These are phyloP conservation scores for Fusarium pininemorale DNA, from an alignment of 2,329 filamentous ascomycete species.

Conservation along the genomic window DNA sequence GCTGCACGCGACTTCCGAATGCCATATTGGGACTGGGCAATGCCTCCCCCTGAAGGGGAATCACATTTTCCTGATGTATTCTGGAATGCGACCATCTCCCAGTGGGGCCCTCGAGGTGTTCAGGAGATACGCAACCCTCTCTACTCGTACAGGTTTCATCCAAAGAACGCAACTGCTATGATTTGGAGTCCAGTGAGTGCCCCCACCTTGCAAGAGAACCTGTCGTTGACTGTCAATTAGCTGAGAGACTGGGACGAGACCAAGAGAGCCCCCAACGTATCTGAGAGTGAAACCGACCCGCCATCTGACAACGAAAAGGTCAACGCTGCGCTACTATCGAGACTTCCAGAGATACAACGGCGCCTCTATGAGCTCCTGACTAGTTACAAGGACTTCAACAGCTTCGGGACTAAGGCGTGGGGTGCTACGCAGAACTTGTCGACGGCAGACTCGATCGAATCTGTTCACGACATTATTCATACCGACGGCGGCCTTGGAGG, in stretches of 20 bases:
- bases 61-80: conserved; percentile 57
- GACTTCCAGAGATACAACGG: conserved; percentile 64
- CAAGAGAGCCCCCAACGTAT: conserved; percentile 61
- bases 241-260: conserved; percentile 69
- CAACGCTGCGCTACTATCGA: conserved; percentile 55
- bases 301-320: conserved; percentile 69
- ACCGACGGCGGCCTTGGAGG: conserved; percentile 67
- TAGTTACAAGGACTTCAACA: conserved; percentile 72
- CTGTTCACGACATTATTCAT: conserved; percentile 71
- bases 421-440: conserved; percentile 56
- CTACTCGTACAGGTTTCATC: conserved; percentile 68
- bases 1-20: conserved; percentile 63
- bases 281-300: conserved; percentile 42
- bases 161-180: conserved; percentile 67
- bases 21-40: conserved; percentile 69
- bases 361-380: conserved; percentile 75
- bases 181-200: conserved; percentile 66
- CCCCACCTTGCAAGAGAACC: too few relatives aligned
- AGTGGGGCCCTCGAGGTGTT: conserved; percentile 64
- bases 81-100: conserved; percentile 59
- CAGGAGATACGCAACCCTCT: conserved; percentile 70
- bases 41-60: conserved; percentile 57
- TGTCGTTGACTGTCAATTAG: conserved; percentile 46
- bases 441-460: conserved; percentile 71
- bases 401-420: conserved; percentile 76